These are phyloP conservation scores for Castanospermum australe DNA, from an alignment of 306 rosid species.

Conservation along the genomic window DNA sequence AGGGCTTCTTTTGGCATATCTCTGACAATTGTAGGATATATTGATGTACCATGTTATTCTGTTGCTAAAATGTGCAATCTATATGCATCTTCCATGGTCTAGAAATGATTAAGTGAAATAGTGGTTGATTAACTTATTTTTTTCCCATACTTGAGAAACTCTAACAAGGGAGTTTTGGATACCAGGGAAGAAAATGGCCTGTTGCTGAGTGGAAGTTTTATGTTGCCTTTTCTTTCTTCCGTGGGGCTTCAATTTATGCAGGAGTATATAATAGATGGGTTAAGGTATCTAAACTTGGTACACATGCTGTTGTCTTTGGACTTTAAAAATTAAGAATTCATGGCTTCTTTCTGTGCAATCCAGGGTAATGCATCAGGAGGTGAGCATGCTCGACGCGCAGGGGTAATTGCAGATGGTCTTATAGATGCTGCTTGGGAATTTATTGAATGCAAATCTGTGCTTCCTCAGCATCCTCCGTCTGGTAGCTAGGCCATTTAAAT, in stretches of 20 bases:
- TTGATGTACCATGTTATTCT: constrained; percentile 1
- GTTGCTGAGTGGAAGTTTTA: constrained; percentile 88
- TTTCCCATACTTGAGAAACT: constrained; percentile 21
- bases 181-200: constrained; percentile 93
- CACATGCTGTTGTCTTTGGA: constrained; percentile 17
- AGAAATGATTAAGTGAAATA: not conserved
- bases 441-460: constrained; percentile 57
- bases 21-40: not conserved
- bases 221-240: constrained; percentile 78
- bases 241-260: constrained; percentile 82
- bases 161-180: constrained; percentile 29
- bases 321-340: constrained; percentile 6
- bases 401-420: constrained; percentile 52
- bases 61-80: not conserved
- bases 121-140: constrained; percentile 13
- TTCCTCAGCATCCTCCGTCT: constrained; percentile 82
- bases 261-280: constrained; percentile 89
- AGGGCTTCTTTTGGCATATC: not conserved
- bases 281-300: constrained; percentile 51
- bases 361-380: constrained; percentile 98
- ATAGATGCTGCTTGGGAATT: constrained; percentile 71
- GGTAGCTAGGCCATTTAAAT: constrained; percentile 48
- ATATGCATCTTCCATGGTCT: constrained; percentile 1
- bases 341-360: constrained; percentile 36
- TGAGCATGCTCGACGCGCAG: constrained; percentile 73